Conservation (phyloP, 1,284 basidiomycete species). For the Microbotryomycetes sp. region DNA sequence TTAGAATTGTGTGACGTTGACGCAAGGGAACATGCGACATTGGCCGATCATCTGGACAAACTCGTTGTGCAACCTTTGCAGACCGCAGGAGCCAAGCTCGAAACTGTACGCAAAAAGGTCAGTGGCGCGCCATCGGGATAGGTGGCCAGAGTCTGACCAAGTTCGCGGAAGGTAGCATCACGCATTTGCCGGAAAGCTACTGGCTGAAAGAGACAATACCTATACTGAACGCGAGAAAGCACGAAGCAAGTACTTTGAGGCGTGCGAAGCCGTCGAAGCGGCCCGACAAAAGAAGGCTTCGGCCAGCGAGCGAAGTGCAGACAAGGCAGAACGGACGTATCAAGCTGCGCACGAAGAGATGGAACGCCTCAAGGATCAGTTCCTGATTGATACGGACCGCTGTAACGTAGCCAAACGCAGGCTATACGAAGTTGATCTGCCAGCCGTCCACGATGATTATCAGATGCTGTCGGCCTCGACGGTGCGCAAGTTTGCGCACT, state of each 20-base stretch:
- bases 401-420: slow-evolving; percentile 23
- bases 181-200: slow-evolving; percentile 10
- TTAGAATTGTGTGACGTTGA: slow-evolving; percentile 20
- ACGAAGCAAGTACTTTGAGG: slow-evolving; percentile 14
- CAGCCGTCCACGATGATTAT: slow-evolving; percentile 21
- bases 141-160: background rate
- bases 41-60: background rate
- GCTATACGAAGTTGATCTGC: slow-evolving; percentile 23
- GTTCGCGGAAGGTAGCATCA: slow-evolving; percentile 26
- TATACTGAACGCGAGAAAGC: slow-evolving; percentile 20
- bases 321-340: slow-evolving; percentile 16
- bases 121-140: background rate
- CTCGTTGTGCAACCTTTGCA: slow-evolving; percentile 3
- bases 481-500: slow-evolving; percentile 10
- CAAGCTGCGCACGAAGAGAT: slow-evolving; percentile 18
- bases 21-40: slow-evolving; percentile 4
- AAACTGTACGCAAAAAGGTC: slow-evolving; percentile 22
- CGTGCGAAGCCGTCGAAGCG: slow-evolving; percentile 25
- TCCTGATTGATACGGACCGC: slow-evolving; percentile 19
- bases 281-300: slow-evolving; percentile 18
- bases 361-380: slow-evolving; percentile 20
- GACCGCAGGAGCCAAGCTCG: slow-evolving; percentile 8
- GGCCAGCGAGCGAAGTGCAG: slow-evolving; percentile 2
- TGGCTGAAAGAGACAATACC: slow-evolving; percentile 19
- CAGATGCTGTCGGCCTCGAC: slow-evolving; percentile 18